Percentiles rank a stretch among this genome's conserved stretches.
phyloP scores from a whole-genome alignment of 805 yeast species.

The Candida manassasensis region DNA sequence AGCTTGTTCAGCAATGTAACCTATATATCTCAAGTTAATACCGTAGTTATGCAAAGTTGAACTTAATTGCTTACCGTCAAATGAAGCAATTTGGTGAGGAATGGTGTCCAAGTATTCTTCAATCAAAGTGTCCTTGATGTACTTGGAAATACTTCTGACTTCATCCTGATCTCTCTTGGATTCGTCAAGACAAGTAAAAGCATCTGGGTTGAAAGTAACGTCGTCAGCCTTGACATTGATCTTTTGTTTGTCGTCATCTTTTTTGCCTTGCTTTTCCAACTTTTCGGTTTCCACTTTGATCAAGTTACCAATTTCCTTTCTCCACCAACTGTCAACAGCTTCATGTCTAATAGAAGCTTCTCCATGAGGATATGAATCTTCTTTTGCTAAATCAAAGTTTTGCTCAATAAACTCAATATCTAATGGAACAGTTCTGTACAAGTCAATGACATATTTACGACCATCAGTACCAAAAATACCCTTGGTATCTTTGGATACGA shows the following conservation, averaged over 20 bases:
- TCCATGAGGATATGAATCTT: constrained; percentile 69
- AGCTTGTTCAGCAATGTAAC: constrained; percentile 46
- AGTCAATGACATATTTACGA: constrained; percentile 77
- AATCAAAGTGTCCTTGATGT: constrained; percentile 53
- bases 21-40: constrained; percentile 85
- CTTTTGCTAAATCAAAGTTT: constrained; percentile 36
- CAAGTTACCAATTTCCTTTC: constrained; percentile 52
- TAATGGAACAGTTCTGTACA: constrained; percentile 78
- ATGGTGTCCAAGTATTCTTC: constrained; percentile 59
- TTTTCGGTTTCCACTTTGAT: constrained; percentile 48
- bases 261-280: constrained; percentile 33
- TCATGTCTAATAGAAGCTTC: constrained; percentile 79
- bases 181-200: constrained; percentile 44
- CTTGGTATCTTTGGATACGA: constrained; percentile 73
- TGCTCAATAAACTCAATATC: constrained; percentile 73
- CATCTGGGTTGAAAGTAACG: constrained; percentile 76
- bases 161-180: constrained; percentile 51
- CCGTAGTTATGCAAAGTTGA: constrained; percentile 71
- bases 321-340: constrained; percentile 90
- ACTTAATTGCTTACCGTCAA: constrained; percentile 77
- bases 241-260: constrained; percentile 40
- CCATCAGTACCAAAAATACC: constrained; percentile 85
- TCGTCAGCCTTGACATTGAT: constrained; percentile 49
- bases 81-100: constrained; percentile 56
- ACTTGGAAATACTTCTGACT: constrained; percentile 66